Conservation (phyloP, 106 monocot species). For the Dioscorea dumetorum region DNA sequence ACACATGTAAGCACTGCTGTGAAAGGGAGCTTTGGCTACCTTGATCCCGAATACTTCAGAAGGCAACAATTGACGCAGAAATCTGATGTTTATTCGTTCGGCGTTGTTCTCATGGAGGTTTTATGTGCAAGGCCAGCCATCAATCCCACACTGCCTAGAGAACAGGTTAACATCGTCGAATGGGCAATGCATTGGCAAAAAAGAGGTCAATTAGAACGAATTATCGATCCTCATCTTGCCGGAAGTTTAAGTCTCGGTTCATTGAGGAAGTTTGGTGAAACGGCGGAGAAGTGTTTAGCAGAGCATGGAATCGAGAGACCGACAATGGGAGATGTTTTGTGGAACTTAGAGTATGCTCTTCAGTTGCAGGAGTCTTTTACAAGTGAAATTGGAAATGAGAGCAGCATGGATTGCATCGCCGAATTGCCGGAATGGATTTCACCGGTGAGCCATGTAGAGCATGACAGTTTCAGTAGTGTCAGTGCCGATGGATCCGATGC, state of each 20-base stretch:
- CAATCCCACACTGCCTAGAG: conserved; percentile 46
- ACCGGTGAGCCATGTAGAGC: background rate
- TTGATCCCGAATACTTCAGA: conserved; percentile 65
- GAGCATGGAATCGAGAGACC: conserved; percentile 55
- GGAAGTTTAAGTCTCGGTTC: conserved; percentile 35
- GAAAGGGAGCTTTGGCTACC: conserved; percentile 62
- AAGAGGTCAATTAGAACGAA: conserved; percentile 37
- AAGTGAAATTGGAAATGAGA: conserved; percentile 10
- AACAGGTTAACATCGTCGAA: conserved; percentile 57
- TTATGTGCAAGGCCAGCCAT: conserved; percentile 59
- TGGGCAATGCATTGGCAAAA: conserved; percentile 57
- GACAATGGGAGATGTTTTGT: conserved; percentile 66
- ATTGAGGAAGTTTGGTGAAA: conserved; percentile 47
- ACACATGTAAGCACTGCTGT: conserved; percentile 65
- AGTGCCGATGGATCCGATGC: conserved; percentile 18
- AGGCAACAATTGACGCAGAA: conserved; percentile 43
- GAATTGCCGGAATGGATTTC: conserved; percentile 30
- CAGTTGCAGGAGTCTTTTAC: conserved; percentile 45
- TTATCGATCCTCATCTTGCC: conserved; percentile 39
- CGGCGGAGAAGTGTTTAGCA: conserved; percentile 55
- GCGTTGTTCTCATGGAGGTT: conserved; percentile 59
- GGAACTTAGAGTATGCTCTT: conserved; percentile 66
- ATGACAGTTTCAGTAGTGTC: conserved; percentile 14
- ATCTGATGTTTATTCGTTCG: conserved; percentile 54
- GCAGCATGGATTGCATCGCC: conserved; percentile 12